Evolutionary conservation across 139 green algal species (phyloP).

Genomic region (Coccomyxa sp.): DNA sequence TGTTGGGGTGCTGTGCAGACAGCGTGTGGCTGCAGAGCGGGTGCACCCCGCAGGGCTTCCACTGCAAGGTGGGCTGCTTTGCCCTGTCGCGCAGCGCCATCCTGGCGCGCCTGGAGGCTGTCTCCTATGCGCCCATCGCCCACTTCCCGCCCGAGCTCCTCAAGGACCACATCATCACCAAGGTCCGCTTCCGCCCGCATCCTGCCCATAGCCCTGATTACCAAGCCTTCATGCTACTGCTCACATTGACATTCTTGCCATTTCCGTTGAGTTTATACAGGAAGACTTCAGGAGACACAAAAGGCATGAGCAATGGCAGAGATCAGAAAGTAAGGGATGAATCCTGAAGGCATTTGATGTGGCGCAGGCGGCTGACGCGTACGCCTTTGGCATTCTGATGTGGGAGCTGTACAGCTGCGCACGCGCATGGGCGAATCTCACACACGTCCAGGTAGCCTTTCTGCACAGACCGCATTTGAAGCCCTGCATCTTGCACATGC

Average conservation of each 20-base stretch:
- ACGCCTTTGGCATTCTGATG: neutral
- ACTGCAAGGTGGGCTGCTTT: neutral
- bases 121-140: neutral
- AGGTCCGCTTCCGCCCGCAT: too few relatives aligned
- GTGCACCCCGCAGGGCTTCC: neutral
- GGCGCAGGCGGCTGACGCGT: neutral
- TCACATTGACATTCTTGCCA: too few relatives aligned
- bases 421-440: neutral
- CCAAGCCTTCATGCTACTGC: too few relatives aligned
- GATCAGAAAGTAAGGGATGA: too few relatives aligned
- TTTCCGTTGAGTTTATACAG: too few relatives aligned
- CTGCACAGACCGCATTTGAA: too few relatives aligned
- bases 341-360: too few relatives aligned
- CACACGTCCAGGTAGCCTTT: too few relatives aligned
- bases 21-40: neutral
- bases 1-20: neutral
- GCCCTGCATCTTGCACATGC: too few relatives aligned
- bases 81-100: neutral
- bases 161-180: neutral
- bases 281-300: too few relatives aligned
- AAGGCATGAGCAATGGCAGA: too few relatives aligned
- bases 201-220: too few relatives aligned
- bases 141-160: neutral
- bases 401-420: neutral
- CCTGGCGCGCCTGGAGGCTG: neutral